Conservation (phyloP, 2,329 filamentous ascomycete species). For the Venturia carpophila region DNA sequence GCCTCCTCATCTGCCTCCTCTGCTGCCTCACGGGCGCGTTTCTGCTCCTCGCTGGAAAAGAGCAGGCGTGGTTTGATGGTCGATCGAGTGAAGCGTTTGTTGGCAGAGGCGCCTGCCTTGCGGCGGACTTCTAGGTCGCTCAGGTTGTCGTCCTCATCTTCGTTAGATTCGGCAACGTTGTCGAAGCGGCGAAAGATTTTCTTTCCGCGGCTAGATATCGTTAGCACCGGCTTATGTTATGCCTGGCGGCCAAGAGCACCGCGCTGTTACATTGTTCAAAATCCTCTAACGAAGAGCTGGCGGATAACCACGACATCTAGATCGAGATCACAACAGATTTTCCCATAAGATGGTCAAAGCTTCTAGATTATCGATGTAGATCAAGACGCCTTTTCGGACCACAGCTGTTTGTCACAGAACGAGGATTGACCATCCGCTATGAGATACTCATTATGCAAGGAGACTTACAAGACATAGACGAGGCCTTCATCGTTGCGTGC, state of each 20-base stretch:
- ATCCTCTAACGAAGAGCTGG: not conserved
- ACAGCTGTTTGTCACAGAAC: not conserved
- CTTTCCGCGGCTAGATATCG: slow-evolving; percentile 60
- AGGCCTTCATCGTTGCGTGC: slow-evolving; percentile 62
- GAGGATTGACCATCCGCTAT: not conserved
- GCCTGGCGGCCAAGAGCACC: not conserved
- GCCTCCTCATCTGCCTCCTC: slow-evolving; percentile 52
- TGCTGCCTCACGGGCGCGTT: slow-evolving; percentile 33
- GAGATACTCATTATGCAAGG: not conserved
- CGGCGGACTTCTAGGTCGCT: slow-evolving; percentile 28
- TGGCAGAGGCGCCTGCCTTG: slow-evolving; percentile 31
- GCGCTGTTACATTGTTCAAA: not conserved
- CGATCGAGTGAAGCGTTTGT: slow-evolving; percentile 55
- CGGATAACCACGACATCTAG: not conserved
- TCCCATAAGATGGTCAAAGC: no score
- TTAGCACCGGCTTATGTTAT: slow-evolving; percentile 22
- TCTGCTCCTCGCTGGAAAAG: slow-evolving; percentile 50
- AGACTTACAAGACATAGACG: slow-evolving; percentile 68
- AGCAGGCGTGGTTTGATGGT: slow-evolving; percentile 64
- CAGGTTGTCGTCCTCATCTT: slow-evolving; percentile 34
- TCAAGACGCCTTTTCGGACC: not conserved
- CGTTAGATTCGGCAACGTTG: slow-evolving; percentile 28
- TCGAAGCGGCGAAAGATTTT: slow-evolving; percentile 66
- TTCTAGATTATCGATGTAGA: slow-evolving; percentile 25
- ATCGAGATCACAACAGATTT: no score